Base-by-base conservation (phyloP, 164 flowering plant genomes). In the Taxillus chinensis region DNA sequence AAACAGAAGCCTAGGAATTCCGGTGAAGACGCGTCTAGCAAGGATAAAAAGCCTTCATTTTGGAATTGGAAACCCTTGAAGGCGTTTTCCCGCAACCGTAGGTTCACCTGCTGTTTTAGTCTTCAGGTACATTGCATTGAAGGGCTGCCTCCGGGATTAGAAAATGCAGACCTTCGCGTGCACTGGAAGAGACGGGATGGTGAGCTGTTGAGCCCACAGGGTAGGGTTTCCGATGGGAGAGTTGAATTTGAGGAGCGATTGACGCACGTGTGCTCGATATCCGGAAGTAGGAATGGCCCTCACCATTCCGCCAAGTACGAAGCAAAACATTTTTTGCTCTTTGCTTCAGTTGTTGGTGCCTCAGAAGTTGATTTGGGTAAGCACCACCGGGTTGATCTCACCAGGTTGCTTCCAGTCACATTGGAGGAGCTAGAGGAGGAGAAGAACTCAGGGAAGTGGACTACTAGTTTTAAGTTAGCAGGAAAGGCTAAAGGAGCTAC, bases 381-480 rank as follows among this genome's bases (percentile, higher is more conserved):
- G 78, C 97, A 95, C 65, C 97, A 95, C 65, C 76, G 91, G 66
- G 70, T 90, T 61, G 99, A 95, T 71, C 87, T 95, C 61, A 87
- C 97, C 3, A 81, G 95, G 78, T 65, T 95, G 78, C 90, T 95
- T 68, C 99, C 97, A 12, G 74, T 90, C 50, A 87, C 92, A 0
- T 68, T 91, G 75, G 99, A 95, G 79, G 99, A 95, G 57, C 73
- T 95, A 71, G 96, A 87, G 70, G 96, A 84, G 52, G 99, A 91
- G 63, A 86, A 87, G 76, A 82, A 81, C 74, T 70, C 86, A 0
- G 96, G 96, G 9, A 79, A 80, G 71, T 95, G 99, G 99, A 79
- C 92, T 8, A 95, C 99, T 3, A 87, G 91, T 68, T 95, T 75
- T 66, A 86, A 78, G 78, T 77, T 95, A 16, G 78, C 89, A 0